Percentiles rank a stretch among this genome's conserved stretches.
These are phyloP conservation scores for Ophiostoma triangulosporum DNA, from an alignment of 2,329 filamentous ascomycete species.

Conservation along the genomic window DNA sequence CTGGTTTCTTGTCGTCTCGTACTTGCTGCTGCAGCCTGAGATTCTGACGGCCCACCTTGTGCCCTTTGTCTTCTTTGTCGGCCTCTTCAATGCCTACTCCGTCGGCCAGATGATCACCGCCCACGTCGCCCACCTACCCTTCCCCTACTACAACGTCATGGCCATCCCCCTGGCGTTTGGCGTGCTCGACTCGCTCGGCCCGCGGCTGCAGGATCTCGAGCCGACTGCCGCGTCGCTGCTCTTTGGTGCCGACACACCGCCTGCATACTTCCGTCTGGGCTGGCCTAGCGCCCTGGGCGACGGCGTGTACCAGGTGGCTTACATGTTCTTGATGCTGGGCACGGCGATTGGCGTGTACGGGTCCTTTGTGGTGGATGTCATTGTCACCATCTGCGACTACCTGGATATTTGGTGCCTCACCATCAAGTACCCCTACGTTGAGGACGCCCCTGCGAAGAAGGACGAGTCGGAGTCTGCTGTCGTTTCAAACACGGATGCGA, in stretches of 20 bases:
- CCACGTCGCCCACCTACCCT: slow-evolving; percentile 74
- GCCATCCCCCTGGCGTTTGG: slow-evolving; percentile 64
- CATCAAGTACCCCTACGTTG: slow-evolving; percentile 69
- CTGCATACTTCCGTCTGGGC: slow-evolving; percentile 27
- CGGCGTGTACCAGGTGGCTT: slow-evolving; percentile 72
- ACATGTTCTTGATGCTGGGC: slow-evolving; percentile 73
- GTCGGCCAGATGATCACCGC: slow-evolving; percentile 94
- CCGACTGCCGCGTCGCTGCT: slow-evolving; percentile 15
- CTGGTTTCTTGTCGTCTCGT: slow-evolving; percentile 65
- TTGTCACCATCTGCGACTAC: slow-evolving; percentile 95
- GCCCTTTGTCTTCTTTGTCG: slow-evolving; percentile 79
- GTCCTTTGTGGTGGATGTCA: slow-evolving; percentile 93
- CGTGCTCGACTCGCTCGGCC: slow-evolving; percentile 69
- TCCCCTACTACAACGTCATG: slow-evolving; percentile 84
- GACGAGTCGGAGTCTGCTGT: neutral
- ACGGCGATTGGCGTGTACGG: slow-evolving; percentile 83
- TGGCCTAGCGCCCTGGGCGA: slow-evolving; percentile 67
- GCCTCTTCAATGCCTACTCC: slow-evolving; percentile 84
- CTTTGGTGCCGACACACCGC: slow-evolving; percentile 4
- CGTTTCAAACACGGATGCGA: neutral
- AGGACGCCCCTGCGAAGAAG: slow-evolving; percentile 17
- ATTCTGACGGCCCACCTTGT: slow-evolving; percentile 76
- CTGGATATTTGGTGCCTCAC: slow-evolving; percentile 97
- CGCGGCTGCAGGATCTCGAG: slow-evolving; percentile 41
- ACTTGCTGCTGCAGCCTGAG: slow-evolving; percentile 71